Evolutionary conservation across 1,284 basidiomycete species (phyloP).

Genomic region (Microbotryum saponariae): DNA sequence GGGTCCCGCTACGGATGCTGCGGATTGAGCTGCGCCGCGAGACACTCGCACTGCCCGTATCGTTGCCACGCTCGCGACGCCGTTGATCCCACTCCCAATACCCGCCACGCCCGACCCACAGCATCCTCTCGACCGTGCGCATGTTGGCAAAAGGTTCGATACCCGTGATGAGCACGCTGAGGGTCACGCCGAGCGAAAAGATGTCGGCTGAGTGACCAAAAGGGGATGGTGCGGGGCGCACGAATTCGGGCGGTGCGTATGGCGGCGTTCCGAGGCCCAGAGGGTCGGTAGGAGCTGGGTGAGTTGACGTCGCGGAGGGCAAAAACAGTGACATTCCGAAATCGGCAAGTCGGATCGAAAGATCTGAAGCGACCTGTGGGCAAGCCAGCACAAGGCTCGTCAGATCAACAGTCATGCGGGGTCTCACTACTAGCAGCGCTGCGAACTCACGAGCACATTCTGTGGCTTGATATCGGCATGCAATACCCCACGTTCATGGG

Average conservation of each 20-base stretch:
- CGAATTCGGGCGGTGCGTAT: constrained; percentile 48
- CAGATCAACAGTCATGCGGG: background rate
- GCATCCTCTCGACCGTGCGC: constrained; percentile 45
- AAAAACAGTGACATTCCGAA: constrained; percentile 47
- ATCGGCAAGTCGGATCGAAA: constrained; percentile 44
- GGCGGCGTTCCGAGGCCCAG: constrained; percentile 47
- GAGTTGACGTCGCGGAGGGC: constrained; percentile 12
- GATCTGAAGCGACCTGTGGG: constrained; percentile 25
- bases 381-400: background rate
- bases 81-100: constrained; percentile 47
- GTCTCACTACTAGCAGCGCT: background rate
- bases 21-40: too few relatives aligned
- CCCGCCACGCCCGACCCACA: constrained; percentile 44
- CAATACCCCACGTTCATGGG: constrained; percentile 44
- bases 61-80: constrained; percentile 32
- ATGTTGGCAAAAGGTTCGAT: constrained; percentile 44
- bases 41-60: background rate
- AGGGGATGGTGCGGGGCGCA: constrained; percentile 37
- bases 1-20: background rate
- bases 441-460: constrained; percentile 32
- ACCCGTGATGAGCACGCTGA: constrained; percentile 45
- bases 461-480: constrained; percentile 48
- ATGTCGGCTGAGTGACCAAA: constrained; percentile 48
- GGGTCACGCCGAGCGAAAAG: constrained; percentile 47
- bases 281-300: constrained; percentile 38